These are phyloP conservation scores for Aspergillus phoenicis DNA, from an alignment of 2,329 filamentous ascomycete species.

Conservation along the genomic window DNA sequence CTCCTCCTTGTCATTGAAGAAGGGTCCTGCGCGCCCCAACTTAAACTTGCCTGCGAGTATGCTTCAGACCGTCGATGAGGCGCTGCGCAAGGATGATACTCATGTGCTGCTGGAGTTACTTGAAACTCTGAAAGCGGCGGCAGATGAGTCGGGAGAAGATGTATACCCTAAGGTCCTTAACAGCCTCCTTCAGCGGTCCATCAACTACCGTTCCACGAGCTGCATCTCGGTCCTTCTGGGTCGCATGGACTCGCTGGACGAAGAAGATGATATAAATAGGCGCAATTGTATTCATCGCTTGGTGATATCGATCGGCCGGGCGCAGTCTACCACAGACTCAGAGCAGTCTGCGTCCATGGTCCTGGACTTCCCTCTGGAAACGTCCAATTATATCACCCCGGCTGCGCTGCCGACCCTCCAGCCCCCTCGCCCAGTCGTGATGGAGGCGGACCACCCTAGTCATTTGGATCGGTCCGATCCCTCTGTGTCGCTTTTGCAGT, in stretches of 20 bases:
- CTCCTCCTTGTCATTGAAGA: slow-evolving; percentile 71
- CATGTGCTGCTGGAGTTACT: slow-evolving; percentile 54
- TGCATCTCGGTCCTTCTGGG: slow-evolving; percentile 73
- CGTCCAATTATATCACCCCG: slow-evolving; percentile 75
- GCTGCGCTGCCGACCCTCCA: slow-evolving; percentile 67
- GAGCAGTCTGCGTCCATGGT: slow-evolving; percentile 58
- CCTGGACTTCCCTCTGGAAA: slow-evolving; percentile 55
- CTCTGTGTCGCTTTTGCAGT: slow-evolving; percentile 67
- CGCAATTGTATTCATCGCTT: slow-evolving; percentile 92
- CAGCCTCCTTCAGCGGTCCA: slow-evolving; percentile 52
- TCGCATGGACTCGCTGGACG: slow-evolving; percentile 72
- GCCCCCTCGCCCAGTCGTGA: slow-evolving; percentile 64
- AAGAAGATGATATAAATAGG: slow-evolving; percentile 89
- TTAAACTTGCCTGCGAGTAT: slow-evolving; percentile 68
- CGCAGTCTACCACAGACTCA: slow-evolving; percentile 58
- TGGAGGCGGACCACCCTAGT: slow-evolving; percentile 64
- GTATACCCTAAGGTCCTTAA: slow-evolving; percentile 65
- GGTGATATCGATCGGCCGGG: slow-evolving; percentile 86
- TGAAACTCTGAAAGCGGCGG: slow-evolving; percentile 58
- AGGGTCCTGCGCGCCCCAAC: slow-evolving; percentile 73
- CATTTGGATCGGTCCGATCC: slow-evolving; percentile 71
- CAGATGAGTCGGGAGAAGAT: slow-evolving; percentile 60
- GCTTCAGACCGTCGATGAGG: slow-evolving; percentile 45
- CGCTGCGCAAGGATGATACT: slow-evolving; percentile 44
- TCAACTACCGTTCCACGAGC: slow-evolving; percentile 70